Conservation (phyloP, 345 rosid genomes). For the Eucalyptus marginata region DNA sequence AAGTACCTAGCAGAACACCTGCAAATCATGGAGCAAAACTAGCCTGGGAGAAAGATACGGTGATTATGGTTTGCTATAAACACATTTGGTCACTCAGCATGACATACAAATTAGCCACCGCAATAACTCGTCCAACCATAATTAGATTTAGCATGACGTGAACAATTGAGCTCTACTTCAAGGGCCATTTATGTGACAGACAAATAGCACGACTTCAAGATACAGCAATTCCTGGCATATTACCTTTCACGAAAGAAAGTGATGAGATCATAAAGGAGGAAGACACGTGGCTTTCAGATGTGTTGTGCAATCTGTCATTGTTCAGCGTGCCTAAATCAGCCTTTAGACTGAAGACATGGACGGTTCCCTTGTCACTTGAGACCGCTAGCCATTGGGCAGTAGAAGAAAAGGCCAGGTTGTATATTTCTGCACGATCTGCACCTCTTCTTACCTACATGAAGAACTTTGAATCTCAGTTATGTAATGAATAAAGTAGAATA, state of each 20-base stretch:
- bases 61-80: neutral
- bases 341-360: constrained; percentile 44
- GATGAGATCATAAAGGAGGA: constrained; percentile 19
- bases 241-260: constrained; percentile 41
- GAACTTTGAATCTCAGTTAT: neutral
- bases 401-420: constrained; percentile 43
- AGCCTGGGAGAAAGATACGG: neutral
- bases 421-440: constrained; percentile 53
- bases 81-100: neutral
- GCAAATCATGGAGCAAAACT: neutral
- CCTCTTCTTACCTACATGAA: constrained; percentile 37
- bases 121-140: neutral
- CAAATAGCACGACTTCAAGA: neutral
- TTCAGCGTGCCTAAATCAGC: constrained; percentile 9
- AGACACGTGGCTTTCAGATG: constrained; percentile 2
- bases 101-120: neutral
- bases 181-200: neutral
- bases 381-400: constrained; percentile 41
- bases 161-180: neutral
- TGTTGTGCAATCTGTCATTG: neutral
- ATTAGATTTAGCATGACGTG: neutral
- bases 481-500: neutral
- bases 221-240: neutral
- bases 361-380: constrained; percentile 54
- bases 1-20: constrained; percentile 50